Base-by-base conservation (phyloP, 495 filamentous ascomycete species). In the Xylaria nigripes region DNA sequence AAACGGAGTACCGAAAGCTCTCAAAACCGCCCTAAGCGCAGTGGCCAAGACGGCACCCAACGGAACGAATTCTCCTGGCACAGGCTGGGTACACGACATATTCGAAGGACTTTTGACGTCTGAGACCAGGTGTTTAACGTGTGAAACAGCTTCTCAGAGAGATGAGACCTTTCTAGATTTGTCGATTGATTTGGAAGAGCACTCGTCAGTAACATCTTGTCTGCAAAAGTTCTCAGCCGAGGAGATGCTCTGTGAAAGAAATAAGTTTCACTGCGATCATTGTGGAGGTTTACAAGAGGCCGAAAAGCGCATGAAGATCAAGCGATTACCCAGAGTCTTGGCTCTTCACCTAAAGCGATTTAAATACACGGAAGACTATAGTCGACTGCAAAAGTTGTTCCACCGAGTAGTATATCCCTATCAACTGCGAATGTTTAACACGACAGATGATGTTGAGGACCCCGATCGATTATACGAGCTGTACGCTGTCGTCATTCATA, bases 291-390 rank as follows among this genome's bases (percentile, higher is more conserved):
- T 98, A 19, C 94, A 98, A 71, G 93, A 98, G 71, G 93, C 93
- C 0, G 93, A 97, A 65, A 98, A 98, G 75, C 81, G 93, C 13
- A 98, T 98, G 93, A 98, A 98, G 76, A 90, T 98, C 57, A 98
- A 98, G 70, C 82, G 89, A 51, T 72, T 96, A 56, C 93, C 93
- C 1, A 89, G 86, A 60, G 90, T 98, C 36, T 69, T 98, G 51
- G 90, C 93, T 8, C 71, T 98, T 48, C 94, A 98, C 61, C 71
- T 98, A 51, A 98, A 98, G 64, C 78, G 93, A 48, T 98, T 98
- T 76, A 97, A 98, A 70, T 97, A 95, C 61, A 95, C 91, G 16
- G 93, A 97, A 62, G 91, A 96, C 62, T 78, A 93, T 54, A 90
- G 90, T 58, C 82, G 91, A 40, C 73, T 97, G 45, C 92, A 96